These are phyloP conservation scores for Hordeum pubiflorum DNA, from an alignment of 202 grass and related monocot genomes.

Conservation along the genomic window DNA sequence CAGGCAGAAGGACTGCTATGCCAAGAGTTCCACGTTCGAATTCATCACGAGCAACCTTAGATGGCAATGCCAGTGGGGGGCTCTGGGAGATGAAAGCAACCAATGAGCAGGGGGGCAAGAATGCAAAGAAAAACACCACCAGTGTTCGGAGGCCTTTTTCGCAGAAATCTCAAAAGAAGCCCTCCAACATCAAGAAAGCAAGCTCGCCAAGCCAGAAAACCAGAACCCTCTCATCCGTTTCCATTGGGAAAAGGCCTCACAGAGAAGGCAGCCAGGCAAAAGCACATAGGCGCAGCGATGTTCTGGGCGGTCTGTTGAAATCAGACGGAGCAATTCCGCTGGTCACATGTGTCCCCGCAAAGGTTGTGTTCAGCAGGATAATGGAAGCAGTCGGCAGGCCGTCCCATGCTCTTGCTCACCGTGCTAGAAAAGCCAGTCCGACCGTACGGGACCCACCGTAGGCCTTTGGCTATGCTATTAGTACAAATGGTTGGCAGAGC, in stretches of 20 bases:
- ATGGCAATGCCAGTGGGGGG: constrained; percentile 24
- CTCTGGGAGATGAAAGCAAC: constrained; percentile 24
- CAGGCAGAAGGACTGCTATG: constrained; percentile 69
- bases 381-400: constrained; percentile 68
- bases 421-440: constrained; percentile 34
- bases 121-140: constrained; percentile 19
- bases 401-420: constrained; percentile 33
- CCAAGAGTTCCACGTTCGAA: constrained; percentile 62
- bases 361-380: constrained; percentile 78
- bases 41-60: constrained; percentile 25
- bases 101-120: constrained; percentile 7
- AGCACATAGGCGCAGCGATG: constrained; percentile 24
- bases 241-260: constrained; percentile 7
- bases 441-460: constrained; percentile 31
- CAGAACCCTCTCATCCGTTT: constrained; percentile 39
- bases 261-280: constrained; percentile 24
- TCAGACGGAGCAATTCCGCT: constrained; percentile 42
- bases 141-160: background rate
- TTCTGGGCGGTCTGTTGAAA: constrained; percentile 59
- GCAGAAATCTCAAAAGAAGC: constrained; percentile 48
- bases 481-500: constrained; percentile 15
- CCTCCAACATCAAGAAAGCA: constrained; percentile 32
- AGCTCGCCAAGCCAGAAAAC: constrained; percentile 44
- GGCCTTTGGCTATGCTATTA: background rate
- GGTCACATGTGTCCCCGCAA: constrained; percentile 69